Evolutionary conservation across 129 eudicot species (phyloP).

Genomic region (Ambrosia trifida): DNA sequence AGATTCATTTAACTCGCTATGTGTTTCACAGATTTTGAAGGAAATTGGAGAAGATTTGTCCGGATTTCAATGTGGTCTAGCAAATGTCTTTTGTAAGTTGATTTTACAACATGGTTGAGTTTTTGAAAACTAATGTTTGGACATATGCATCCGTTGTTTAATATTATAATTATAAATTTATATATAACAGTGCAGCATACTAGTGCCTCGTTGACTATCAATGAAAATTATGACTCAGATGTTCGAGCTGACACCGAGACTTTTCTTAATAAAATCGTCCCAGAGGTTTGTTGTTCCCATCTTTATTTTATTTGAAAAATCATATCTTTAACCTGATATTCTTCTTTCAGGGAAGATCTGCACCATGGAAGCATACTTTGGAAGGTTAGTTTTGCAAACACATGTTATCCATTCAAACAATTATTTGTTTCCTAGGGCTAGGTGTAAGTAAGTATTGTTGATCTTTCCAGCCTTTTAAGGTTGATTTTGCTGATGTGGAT

Average conservation of each 20-base stretch:
- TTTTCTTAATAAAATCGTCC: slow-evolving; percentile 81
- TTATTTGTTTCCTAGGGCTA: neutral
- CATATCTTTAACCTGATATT: slow-evolving; percentile 14
- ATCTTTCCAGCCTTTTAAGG: too few species aligned
- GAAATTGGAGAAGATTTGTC: slow-evolving; percentile 85
- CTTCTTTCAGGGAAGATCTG: slow-evolving; percentile 74
- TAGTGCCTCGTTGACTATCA: slow-evolving; percentile 93
- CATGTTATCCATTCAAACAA: slow-evolving; percentile 6
- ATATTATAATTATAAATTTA: neutral
- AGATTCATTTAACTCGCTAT: neutral
- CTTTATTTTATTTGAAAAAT: neutral
- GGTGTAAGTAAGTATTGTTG: neutral
- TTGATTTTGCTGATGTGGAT: slow-evolving; percentile 3
- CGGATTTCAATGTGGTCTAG: slow-evolving; percentile 86
- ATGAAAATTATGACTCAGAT: slow-evolving; percentile 93
- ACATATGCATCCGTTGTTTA: neutral
- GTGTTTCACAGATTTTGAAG: slow-evolving; percentile 64
- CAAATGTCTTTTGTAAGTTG: slow-evolving; percentile 84
- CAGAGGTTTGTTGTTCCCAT: slow-evolving; percentile 60
- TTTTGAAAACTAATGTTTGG: neutral
- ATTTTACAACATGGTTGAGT: neutral
- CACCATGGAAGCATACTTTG: slow-evolving; percentile 93
- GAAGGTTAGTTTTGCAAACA: slow-evolving; percentile 55
- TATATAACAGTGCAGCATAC: slow-evolving; percentile 85
- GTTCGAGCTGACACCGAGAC: slow-evolving; percentile 94